Conservation (phyloP, 352 stramenopile species). For the Pythium myriotylum region DNA sequence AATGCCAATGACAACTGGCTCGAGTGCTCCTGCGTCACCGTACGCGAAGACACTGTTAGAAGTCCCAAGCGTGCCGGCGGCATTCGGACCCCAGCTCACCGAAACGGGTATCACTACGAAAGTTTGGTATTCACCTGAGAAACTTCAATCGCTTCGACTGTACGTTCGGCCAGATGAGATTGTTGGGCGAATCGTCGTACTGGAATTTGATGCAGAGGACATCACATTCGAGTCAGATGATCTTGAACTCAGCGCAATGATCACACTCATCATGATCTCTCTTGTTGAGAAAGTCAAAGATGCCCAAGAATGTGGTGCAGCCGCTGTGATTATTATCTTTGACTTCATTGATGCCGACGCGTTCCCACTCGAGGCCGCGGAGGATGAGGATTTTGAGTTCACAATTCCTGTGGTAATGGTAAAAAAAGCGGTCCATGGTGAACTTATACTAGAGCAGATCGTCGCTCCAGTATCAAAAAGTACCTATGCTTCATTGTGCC, state of each 20-base stretch:
- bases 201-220: slow-evolving; percentile 70
- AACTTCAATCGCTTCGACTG: slow-evolving; percentile 55
- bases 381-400: slow-evolving; percentile 62
- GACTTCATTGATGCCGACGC: slow-evolving; percentile 71
- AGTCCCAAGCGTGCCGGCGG: slow-evolving; percentile 57
- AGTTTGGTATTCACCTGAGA: slow-evolving; percentile 70
- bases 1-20: slow-evolving; percentile 3
- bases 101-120: slow-evolving; percentile 39
- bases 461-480: slow-evolving; percentile 21
- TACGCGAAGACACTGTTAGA: slow-evolving; percentile 35
- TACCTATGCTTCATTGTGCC: slow-evolving; percentile 50
- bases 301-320: slow-evolving; percentile 56
- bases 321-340: slow-evolving; percentile 63
- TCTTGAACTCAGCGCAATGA: slow-evolving; percentile 60
- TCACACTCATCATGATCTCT: slow-evolving; percentile 63
- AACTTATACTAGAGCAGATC: slow-evolving; percentile 60
- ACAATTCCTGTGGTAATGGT: slow-evolving; percentile 71
- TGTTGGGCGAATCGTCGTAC: slow-evolving; percentile 62
- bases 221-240: slow-evolving; percentile 53
- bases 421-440: slow-evolving; percentile 53
- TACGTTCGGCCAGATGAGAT: slow-evolving; percentile 74
- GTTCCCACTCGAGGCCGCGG: slow-evolving; percentile 54
- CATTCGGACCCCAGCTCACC: slow-evolving; percentile 51
- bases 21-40: slow-evolving; percentile 10
- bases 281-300: slow-evolving; percentile 78